phyloP scores from a whole-genome alignment of 1,284 basidiomycete genomes.

The Sanghuangporus weigelae region DNA sequence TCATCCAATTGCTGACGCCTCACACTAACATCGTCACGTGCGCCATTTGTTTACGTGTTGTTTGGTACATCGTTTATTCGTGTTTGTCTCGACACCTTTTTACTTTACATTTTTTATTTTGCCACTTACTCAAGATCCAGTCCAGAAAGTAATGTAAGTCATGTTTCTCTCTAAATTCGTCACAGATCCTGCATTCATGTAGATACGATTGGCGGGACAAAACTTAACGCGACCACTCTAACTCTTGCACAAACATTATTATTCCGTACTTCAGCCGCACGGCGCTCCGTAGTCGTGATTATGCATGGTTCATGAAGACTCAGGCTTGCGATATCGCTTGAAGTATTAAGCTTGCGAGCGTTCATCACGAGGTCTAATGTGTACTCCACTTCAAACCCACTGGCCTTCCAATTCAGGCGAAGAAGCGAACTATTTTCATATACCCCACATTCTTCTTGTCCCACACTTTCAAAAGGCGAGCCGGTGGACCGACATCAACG shows the following conservation, averaged over 20 bases:
- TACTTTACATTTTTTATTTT: background rate
- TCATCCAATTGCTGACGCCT: background rate
- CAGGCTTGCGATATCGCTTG: background rate
- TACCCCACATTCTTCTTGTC: background rate
- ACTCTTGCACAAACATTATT: no score
- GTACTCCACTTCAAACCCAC: background rate
- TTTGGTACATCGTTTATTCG: background rate
- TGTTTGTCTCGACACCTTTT: background rate
- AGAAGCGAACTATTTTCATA: background rate
- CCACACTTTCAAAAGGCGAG: background rate
- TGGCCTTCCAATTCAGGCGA: background rate
- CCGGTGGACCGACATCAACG: background rate
- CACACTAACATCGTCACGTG: conserved; percentile 1
- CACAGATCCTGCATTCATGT: background rate
- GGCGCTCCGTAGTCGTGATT: no score
- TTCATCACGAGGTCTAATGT: background rate
- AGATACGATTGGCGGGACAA: background rate
- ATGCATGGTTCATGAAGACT: background rate
- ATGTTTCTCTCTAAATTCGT: background rate
- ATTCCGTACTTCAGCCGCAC: no score
- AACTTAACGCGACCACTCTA: no score
- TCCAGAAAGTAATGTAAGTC: background rate
- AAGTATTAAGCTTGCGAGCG: background rate
- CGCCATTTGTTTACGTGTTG: conserved; percentile 5
- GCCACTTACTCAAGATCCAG: no score